A percentile compares a stretch with the other conserved stretches of the same genome.
These are phyloP conservation scores for Schwanniomyces yamadae DNA, from an alignment of 805 yeast genomes.

Conservation along the genomic window DNA sequence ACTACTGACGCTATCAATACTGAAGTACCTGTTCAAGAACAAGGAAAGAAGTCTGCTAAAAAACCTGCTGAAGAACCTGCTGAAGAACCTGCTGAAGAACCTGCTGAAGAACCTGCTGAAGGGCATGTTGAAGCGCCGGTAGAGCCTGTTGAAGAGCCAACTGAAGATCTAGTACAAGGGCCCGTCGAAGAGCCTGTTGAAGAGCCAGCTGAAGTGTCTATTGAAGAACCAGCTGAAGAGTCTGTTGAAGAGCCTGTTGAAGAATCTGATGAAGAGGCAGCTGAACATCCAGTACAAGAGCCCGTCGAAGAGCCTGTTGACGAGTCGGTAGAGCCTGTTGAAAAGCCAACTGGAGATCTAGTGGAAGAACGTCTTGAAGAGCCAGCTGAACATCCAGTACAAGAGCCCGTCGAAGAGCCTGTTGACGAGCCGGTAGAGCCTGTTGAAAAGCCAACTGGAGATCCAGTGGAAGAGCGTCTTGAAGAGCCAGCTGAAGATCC, in stretches of 20 bases:
- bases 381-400: slow-evolving; percentile 3
- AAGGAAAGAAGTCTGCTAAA: background rate
- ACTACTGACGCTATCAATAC: background rate
- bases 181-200: slow-evolving; percentile 7
- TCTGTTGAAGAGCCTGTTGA: background rate
- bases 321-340: slow-evolving; percentile 8
- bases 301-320: slow-evolving; percentile 6
- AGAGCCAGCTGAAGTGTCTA: background rate
- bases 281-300: background rate
- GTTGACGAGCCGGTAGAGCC: slow-evolving; percentile 3
- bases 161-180: no score
- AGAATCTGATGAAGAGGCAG: background rate
- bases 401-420: slow-evolving; percentile 7
- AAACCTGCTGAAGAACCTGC: slow-evolving; percentile 1
- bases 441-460: background rate
- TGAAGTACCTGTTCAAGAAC: background rate
- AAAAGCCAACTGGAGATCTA: background rate
- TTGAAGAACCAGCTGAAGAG: background rate
- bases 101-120: slow-evolving; percentile 1
- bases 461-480: background rate
- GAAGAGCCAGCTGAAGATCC: background rate
- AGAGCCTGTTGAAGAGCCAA: slow-evolving; percentile 1
- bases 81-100: slow-evolving; percentile 1
- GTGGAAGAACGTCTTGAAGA: slow-evolving; percentile 1
- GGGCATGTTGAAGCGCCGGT: slow-evolving; percentile 2